A percentile compares a stretch with the other conserved stretches of the same genome.
Conservation (phyloP, 23 red algal species). For the Agarophyton chilense region DNA sequence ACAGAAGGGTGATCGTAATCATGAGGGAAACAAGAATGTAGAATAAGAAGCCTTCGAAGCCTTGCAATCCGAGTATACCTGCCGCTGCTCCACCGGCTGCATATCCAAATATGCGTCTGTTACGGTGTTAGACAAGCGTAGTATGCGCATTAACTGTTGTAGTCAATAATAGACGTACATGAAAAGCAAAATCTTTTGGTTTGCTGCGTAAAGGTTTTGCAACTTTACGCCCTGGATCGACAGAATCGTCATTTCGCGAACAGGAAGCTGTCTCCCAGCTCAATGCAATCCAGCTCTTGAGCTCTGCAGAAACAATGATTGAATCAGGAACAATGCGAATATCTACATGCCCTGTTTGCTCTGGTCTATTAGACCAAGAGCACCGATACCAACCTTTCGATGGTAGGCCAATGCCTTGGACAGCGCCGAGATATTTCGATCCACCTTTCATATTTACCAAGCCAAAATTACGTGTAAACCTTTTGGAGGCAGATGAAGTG, state of each 20-base stretch:
- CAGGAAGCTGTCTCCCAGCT: too few relatives aligned
- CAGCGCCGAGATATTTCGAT: too few relatives aligned
- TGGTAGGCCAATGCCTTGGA: too few relatives aligned
- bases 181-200: background rate
- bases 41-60: conserved; percentile 29
- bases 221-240: background rate
- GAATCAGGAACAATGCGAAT: too few relatives aligned
- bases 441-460: too few relatives aligned
- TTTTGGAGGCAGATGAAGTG: too few relatives aligned
- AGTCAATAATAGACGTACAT: background rate
- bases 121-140: background rate
- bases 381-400: too few relatives aligned
- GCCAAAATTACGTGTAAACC: too few relatives aligned
- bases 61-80: conserved; percentile 42
- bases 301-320: too few relatives aligned
- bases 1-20: conserved; percentile 16
- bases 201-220: conserved; percentile 11
- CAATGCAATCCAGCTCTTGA: too few relatives aligned
- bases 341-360: too few relatives aligned
- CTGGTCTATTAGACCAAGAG: too few relatives aligned
- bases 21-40: conserved; percentile 42
- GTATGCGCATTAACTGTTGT: background rate
- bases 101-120: conserved; percentile 50
- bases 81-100: conserved; percentile 32
- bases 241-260: background rate